phyloP scores from a whole-genome alignment of 768 basidiomycete species.

The Holtermanniella nyarrowii region DNA sequence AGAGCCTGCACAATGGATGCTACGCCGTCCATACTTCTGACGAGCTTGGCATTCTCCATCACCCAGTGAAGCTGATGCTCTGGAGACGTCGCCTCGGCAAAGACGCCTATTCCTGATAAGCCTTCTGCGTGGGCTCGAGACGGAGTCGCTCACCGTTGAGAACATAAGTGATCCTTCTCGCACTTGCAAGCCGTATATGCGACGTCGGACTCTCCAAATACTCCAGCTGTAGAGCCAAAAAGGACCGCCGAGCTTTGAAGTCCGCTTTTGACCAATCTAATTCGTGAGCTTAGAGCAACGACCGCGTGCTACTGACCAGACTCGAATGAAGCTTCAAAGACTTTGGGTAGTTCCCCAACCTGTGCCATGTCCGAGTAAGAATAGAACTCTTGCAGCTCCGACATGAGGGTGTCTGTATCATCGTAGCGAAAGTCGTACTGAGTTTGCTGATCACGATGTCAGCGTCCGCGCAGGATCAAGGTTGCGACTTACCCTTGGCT shows the following conservation, averaged over 20 bases:
- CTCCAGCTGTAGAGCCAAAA: constrained; percentile 72
- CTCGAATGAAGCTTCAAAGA: constrained; percentile 62
- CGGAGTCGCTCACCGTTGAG: constrained; percentile 60
- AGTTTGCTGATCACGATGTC: constrained; percentile 6
- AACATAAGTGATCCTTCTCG: constrained; percentile 77
- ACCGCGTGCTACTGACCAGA: background rate
- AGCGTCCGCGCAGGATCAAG: background rate
- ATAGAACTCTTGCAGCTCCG: constrained; percentile 96
- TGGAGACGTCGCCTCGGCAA: constrained; percentile 78
- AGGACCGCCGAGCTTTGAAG: constrained; percentile 53
- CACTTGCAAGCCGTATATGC: constrained; percentile 74
- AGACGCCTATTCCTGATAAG: constrained; percentile 54
- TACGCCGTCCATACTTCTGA: constrained; percentile 73
- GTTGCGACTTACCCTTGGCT: constrained; percentile 20
- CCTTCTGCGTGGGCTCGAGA: background rate
- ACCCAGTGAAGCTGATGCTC: constrained; percentile 95
- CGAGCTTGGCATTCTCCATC: constrained; percentile 80
- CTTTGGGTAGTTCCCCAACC: constrained; percentile 72
- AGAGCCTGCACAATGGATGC: constrained; percentile 73
- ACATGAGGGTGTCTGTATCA: constrained; percentile 90
- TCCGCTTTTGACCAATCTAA: constrained; percentile 72
- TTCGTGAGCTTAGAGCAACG: background rate
- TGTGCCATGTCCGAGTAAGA: constrained; percentile 92
- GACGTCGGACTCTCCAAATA: constrained; percentile 76
- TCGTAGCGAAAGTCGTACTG: constrained; percentile 84